Base-by-base conservation (phyloP, 148 eudicot genomes). In the Nepenthes mirabilis region DNA sequence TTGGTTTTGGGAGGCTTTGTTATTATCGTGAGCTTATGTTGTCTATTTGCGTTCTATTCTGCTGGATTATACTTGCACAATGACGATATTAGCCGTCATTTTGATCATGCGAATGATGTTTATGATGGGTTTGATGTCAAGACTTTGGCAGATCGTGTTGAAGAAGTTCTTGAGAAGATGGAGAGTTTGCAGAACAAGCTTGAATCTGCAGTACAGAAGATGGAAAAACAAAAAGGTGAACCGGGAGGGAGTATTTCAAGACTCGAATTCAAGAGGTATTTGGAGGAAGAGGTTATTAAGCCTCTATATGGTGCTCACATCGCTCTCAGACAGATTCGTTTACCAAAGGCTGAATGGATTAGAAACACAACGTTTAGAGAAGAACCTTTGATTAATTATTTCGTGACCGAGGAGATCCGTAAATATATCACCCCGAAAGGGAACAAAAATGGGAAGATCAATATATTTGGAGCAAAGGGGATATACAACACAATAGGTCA, bases 371-470 rank as follows among this genome's bases (percentile, higher is more conserved):
- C 78, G 0, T 40, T 74, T 14, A 64, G 58, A 60, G 99, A 93
- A 66, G 95, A 88, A 5, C 96, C 99, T 8, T 65, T 93, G 82
- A 88, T 93, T 36, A 89, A 88, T 55, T 58, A 52, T 59, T 93
- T 93, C 33, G 80, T 82, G 43, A 71, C 70, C 34, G 99, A 94
- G 84, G 99, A 94, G 85, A 79, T 94, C n/a, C 63, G 89, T 35
- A 94, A 89, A 83, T 94, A 94, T 63, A 89, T 94, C 7, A 83
- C 97, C 51, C 95, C 95, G 14, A 94, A 94, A 74, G 87, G 77
- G 75, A 94, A 82, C 63, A 72, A 78, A 57, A 70, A 79, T 33
- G 86, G 86, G 72, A 89, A 78, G 59, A 35, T 77, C 43, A 94
- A 94, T 56, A 78, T 82, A 32, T 94, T 85, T 53, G 81, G 80